Conservation (phyloP, 2,329 filamentous ascomycete species). For the Pseudogymnoascus destructans region DNA sequence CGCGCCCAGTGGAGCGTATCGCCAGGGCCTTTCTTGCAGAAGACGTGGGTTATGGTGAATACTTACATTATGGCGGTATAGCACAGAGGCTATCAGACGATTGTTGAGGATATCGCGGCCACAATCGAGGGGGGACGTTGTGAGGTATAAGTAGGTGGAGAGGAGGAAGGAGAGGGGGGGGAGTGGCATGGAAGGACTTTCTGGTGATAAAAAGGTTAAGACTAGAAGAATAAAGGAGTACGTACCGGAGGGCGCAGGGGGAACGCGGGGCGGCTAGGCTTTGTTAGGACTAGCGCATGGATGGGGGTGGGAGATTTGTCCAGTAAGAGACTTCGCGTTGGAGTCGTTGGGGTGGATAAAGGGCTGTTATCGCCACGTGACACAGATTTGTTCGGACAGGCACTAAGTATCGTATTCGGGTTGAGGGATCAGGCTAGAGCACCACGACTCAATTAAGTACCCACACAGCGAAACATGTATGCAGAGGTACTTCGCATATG, state of each 20-base stretch:
- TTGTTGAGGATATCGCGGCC: neutral
- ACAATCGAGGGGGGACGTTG: neutral
- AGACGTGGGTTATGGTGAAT: neutral
- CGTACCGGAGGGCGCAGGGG: constrained; percentile 1
- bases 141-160: neutral
- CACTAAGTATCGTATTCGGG: constrained; percentile 2
- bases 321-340: neutral
- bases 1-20: neutral
- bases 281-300: neutral
- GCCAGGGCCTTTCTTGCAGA: neutral
- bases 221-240: constrained; percentile 5
- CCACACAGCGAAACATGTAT: neutral
- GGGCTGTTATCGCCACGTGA: neutral
- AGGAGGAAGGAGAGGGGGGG: neutral
- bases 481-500: neutral
- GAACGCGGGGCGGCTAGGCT: neutral
- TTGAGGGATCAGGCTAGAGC: neutral
- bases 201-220: neutral
- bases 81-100: constrained; percentile 3
- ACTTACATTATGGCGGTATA: constrained; percentile 4
- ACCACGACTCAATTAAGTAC: neutral
- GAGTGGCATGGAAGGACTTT: neutral
- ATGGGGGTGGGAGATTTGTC: neutral
- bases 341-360: neutral
- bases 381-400: neutral